Conservation (phyloP, 1,284 basidiomycete genomes). For the Erythrobasidium hasegawianum region DNA sequence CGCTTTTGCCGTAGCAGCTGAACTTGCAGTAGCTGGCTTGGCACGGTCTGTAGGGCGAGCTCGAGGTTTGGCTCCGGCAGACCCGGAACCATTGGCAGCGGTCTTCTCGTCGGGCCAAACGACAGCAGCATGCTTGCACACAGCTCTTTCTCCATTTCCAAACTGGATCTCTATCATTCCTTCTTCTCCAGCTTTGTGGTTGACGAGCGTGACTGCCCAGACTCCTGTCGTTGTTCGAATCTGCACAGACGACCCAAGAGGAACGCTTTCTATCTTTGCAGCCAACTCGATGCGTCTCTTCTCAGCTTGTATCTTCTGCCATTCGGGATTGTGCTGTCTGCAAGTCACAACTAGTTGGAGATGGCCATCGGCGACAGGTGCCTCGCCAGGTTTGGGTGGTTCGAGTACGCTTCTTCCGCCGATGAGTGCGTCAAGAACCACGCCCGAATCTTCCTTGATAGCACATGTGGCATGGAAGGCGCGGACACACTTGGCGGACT, state of each 20-base stretch:
- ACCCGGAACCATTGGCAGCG: not conserved
- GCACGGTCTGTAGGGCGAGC: slow-evolving; percentile 16
- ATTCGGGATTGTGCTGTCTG: slow-evolving; percentile 34
- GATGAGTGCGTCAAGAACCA: slow-evolving; percentile 62
- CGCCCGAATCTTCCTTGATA: slow-evolving; percentile 55
- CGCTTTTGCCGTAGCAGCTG: not conserved
- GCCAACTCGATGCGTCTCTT: slow-evolving; percentile 26
- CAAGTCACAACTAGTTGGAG: slow-evolving; percentile 29
- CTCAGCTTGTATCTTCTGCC: slow-evolving; percentile 25
- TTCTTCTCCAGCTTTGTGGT: slow-evolving; percentile 9
- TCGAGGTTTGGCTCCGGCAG: slow-evolving; percentile 7
- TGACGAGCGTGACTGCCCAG: slow-evolving; percentile 14
- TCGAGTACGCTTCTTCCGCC: slow-evolving; percentile 58
- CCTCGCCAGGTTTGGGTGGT: slow-evolving; percentile 6
- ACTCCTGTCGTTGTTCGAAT: slow-evolving; percentile 31
- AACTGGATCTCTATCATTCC: slow-evolving; percentile 27
- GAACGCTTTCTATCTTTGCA: slow-evolving; percentile 2
- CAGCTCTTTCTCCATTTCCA: slow-evolving; percentile 22
- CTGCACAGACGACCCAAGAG: slow-evolving; percentile 18
- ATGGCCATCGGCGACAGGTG: slow-evolving; percentile 16
- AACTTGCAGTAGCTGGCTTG: not conserved
- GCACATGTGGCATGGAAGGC: slow-evolving; percentile 94
- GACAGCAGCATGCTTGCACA: slow-evolving; percentile 31
- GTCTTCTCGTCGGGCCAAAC: slow-evolving; percentile 26
- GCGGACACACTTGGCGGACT: slow-evolving; percentile 58